Conservation (phyloP, 176 grass and related monocot species). For the Cocos nucifera region DNA sequence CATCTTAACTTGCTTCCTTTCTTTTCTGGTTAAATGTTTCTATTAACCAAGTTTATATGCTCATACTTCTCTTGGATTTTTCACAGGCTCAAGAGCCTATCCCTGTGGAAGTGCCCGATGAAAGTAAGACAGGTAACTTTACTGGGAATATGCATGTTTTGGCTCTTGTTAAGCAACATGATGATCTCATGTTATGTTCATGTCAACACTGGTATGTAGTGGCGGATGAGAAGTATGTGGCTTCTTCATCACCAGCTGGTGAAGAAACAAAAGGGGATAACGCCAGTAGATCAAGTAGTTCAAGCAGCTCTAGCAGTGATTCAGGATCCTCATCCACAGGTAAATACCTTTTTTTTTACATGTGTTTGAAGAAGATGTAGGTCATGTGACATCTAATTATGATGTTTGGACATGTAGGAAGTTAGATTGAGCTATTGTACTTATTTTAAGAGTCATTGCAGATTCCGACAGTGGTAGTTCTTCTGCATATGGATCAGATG, state of each 20-base stretch:
- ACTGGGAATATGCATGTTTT: neutral
- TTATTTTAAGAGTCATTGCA: slow-evolving; percentile 26
- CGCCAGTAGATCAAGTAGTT: slow-evolving; percentile 64
- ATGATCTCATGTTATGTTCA: no score
- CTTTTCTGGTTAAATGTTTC: neutral
- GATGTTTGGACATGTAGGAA: slow-evolving; percentile 8
- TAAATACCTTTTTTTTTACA: slow-evolving; percentile 26
- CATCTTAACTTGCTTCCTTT: neutral
- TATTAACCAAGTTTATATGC: neutral
- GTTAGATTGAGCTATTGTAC: slow-evolving; percentile 18
- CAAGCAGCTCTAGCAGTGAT: slow-evolving; percentile 88
- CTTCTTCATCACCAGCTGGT: slow-evolving; percentile 31
- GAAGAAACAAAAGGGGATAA: slow-evolving; percentile 44
- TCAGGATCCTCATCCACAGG: slow-evolving; percentile 80
- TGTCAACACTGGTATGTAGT: slow-evolving; percentile 14
- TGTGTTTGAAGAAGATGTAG: neutral
- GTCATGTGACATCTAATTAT: neutral
- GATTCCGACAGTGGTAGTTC: slow-evolving; percentile 91
- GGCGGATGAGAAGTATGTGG: slow-evolving; percentile 47
- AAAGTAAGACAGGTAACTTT: slow-evolving; percentile 37
- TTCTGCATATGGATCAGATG: slow-evolving; percentile 69
- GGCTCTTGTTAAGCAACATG: no score
- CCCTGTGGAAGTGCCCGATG: slow-evolving; percentile 34
- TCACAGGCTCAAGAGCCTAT: slow-evolving; percentile 39
- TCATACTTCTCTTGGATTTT: slow-evolving; percentile 1